Percentiles rank a stretch among this genome's conserved stretches.
phyloP scores from a whole-genome alignment of 805 yeast species.

The Pichia deserticola region DNA sequence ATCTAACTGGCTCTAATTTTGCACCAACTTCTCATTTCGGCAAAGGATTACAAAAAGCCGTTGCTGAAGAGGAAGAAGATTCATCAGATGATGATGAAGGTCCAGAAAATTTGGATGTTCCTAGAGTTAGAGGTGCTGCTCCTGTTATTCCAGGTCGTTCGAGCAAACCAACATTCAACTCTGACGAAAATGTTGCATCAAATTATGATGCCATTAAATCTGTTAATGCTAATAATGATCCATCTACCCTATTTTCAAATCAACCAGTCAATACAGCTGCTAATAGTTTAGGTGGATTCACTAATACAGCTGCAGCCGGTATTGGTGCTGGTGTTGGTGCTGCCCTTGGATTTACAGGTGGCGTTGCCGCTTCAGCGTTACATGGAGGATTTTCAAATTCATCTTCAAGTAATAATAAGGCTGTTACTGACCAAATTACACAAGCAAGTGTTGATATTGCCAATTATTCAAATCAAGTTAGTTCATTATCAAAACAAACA shows the following conservation, averaged over 20 bases:
- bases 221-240: neutral
- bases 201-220: constrained; percentile 44
- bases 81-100: constrained; percentile 32
- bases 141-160: constrained; percentile 31
- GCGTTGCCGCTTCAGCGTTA: neutral
- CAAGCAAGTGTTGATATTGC: constrained; percentile 82
- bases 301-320: constrained; percentile 3
- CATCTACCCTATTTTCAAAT: constrained; percentile 10
- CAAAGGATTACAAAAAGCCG: constrained; percentile 45
- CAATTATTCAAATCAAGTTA: constrained; percentile 76
- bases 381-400: neutral
- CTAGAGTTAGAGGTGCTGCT: constrained; percentile 18
- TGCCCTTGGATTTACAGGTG: constrained; percentile 7
- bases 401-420: neutral
- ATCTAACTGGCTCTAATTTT: constrained; percentile 31
- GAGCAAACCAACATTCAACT: constrained; percentile 28
- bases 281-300: constrained; percentile 2
- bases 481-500: constrained; percentile 70
- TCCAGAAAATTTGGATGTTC: constrained; percentile 26
- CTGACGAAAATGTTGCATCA: constrained; percentile 16
- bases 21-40: constrained; percentile 86
- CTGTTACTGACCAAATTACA: constrained; percentile 52
- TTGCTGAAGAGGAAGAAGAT: constrained; percentile 13
- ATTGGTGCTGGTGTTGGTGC: constrained; percentile 7
- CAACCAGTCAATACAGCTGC: constrained; percentile 13